Evolutionary conservation across 73 alveolate species (phyloP).

Genomic region (Uronychia setigera): DNA sequence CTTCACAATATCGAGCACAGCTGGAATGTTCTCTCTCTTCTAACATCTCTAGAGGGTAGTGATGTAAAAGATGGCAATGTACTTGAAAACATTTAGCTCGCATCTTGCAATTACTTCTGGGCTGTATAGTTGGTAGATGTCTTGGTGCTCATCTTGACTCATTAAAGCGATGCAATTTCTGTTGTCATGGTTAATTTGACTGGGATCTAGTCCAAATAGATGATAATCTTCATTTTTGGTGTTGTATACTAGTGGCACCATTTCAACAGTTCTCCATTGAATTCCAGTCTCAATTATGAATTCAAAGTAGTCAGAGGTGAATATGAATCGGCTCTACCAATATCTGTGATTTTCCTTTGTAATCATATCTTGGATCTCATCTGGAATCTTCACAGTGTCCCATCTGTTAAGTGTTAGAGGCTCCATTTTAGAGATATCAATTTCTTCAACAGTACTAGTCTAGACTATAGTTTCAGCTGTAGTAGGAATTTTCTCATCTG

Average conservation of each 20-base stretch:
- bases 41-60: constrained; percentile 50
- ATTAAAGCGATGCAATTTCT: not conserved
- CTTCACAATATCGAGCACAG: constrained; percentile 51
- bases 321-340: constrained; percentile 60
- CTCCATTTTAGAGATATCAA: not conserved
- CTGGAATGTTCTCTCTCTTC: constrained; percentile 26
- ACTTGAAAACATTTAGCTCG: constrained; percentile 53
- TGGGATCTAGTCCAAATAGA: constrained; percentile 6
- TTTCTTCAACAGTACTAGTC: constrained; percentile 11
- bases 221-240: constrained; percentile 58
- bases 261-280: constrained; percentile 48
- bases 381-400: constrained; percentile 13
- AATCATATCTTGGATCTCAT: constrained; percentile 56
- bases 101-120: not conserved
- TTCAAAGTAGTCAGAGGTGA: constrained; percentile 64
- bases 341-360: constrained; percentile 55
- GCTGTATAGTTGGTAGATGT: not conserved
- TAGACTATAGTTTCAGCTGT: not conserved
- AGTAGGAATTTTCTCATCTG: not conserved
- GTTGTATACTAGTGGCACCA: constrained; percentile 27
- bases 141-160: not conserved
- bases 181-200: not conserved
- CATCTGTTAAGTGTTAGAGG: not conserved
- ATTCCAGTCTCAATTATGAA: constrained; percentile 47
- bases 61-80: constrained; percentile 50